Evolutionary conservation across 2,329 filamentous ascomycete genomes (phyloP), one percentile per base, ranked within the genome.

Genomic region (Penicillium frequentans): DNA sequence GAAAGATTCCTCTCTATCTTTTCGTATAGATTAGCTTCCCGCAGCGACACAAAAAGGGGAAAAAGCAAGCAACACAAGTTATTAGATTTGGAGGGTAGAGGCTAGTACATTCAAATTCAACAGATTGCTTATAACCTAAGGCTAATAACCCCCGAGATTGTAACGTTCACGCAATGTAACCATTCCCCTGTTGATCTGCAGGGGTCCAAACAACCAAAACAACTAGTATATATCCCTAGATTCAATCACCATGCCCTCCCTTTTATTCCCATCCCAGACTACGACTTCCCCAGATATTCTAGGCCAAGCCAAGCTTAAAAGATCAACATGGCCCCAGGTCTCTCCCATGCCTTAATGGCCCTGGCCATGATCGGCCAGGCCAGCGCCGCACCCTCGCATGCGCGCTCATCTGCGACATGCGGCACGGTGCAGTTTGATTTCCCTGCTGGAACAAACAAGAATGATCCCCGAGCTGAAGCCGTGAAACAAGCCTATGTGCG

Each of bases 381-480:
- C 16, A 49, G 46, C 3, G 57, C 57, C 42, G 52, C 55, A 1
- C 48, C 56, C 13, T 43, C 54, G 21, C 19, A 24, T 39, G 31
- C 43, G 5, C 50, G 50, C 23, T 33, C 46, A 35, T 47, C 56
- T 5, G 29, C 55, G 11, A 56, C 48, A 11, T 64, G 62, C 53
- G 58, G 54, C 43, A 57, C 59, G n/a, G 53, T 64, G n/a, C 62
- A 64, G 42, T 57, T 54, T 46, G 37, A 63, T 37, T 64, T 64
- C 24, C 58, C 60, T 3, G 43, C 52, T 16, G 56, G 55, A 11
- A 64, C 62, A 4, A 59, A 59, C 53, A 63, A 58, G 27, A 54
- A 64, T 35, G 56, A 62, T 43, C 55, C 58, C 5, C 60, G 62
- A 14, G 64, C 60, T 13, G 57, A 60, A 52, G 60, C 58, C n/a